Conservation (phyloP, 805 yeast genomes). For the Kazachstania bromeliacearum region DNA sequence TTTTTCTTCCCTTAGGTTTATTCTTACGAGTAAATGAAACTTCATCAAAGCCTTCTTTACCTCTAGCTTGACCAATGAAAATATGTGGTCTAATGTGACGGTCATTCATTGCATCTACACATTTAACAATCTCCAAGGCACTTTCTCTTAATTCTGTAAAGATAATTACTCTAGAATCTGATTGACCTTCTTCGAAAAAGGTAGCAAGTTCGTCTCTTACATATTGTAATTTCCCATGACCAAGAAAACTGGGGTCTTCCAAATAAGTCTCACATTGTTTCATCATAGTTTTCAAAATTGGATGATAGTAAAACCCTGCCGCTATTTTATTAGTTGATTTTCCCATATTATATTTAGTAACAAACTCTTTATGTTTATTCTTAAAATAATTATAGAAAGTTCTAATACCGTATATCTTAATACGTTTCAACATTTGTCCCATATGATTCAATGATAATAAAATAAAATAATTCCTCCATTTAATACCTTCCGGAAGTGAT, state of each 20-base stretch:
- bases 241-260: constrained; percentile 29
- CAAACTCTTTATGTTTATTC: constrained; percentile 49
- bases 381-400: constrained; percentile 63
- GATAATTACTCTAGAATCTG: constrained; percentile 66
- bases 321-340: constrained; percentile 59
- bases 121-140: constrained; percentile 75
- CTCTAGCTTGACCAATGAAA: constrained; percentile 86
- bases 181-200: constrained; percentile 40
- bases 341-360: constrained; percentile 46
- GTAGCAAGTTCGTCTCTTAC: constrained; percentile 45
- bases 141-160: constrained; percentile 87
- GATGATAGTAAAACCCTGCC: constrained; percentile 50
- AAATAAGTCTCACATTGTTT: constrained; percentile 37
- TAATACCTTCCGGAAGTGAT: constrained; percentile 52
- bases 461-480: constrained; percentile 61
- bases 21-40: constrained; percentile 37
- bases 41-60: constrained; percentile 60
- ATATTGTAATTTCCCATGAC: constrained; percentile 69
- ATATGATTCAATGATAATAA: constrained; percentile 50
- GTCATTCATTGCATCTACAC: constrained; percentile 37
- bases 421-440: constrained; percentile 59
- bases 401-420: constrained; percentile 73
- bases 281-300: constrained; percentile 38
- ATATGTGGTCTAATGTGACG: constrained; percentile 56
- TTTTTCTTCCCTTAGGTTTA: constrained; percentile 37